A percentile compares a stretch with the other conserved stretches of the same genome.
Evolutionary conservation across 805 yeast genomes (phyloP).

Genomic region (Maudiozyma saulgeensis): DNA sequence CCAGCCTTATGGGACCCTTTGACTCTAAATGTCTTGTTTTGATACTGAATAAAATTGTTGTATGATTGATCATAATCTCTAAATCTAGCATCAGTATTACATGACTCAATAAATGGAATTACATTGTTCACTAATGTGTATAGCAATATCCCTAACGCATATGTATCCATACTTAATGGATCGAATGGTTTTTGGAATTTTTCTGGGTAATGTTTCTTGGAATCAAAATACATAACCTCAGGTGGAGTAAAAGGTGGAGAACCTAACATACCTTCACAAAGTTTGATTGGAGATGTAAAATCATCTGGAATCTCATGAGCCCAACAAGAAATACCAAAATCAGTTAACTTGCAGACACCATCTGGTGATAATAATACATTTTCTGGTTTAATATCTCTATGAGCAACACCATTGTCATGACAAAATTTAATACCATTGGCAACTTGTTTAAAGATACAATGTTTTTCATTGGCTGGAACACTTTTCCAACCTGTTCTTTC

Average conservation of each 20-base stretch:
- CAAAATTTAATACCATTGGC: constrained; percentile 51
- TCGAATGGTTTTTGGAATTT: constrained; percentile 36
- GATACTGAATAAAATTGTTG: constrained; percentile 28
- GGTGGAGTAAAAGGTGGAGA: constrained; percentile 80
- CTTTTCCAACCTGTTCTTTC: constrained; percentile 53
- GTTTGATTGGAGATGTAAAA: constrained; percentile 32
- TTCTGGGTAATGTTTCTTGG: constrained; percentile 28
- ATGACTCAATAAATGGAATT: constrained; percentile 52
- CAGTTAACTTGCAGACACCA: constrained; percentile 62
- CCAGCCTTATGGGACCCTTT: constrained; percentile 38
- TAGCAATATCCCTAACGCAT: constrained; percentile 65
- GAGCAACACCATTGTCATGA: constrained; percentile 61
- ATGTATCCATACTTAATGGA: constrained; percentile 60
- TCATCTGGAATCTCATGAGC: constrained; percentile 50
- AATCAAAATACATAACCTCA: constrained; percentile 47
- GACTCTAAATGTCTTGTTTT: constrained; percentile 42
- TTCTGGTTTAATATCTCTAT: constrained; percentile 69
- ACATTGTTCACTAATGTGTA: constrained; percentile 51
- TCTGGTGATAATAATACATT: constrained; percentile 50
- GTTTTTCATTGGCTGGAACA: constrained; percentile 41
- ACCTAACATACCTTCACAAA: constrained; percentile 47
- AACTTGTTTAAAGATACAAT: constrained; percentile 62
- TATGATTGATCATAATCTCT: constrained; percentile 48
- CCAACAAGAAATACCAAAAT: constrained; percentile 67
- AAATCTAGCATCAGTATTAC: constrained; percentile 38